phyloP scores from a whole-genome alignment of 768 basidiomycete species.

The Pleurotus tuoliensis region DNA sequence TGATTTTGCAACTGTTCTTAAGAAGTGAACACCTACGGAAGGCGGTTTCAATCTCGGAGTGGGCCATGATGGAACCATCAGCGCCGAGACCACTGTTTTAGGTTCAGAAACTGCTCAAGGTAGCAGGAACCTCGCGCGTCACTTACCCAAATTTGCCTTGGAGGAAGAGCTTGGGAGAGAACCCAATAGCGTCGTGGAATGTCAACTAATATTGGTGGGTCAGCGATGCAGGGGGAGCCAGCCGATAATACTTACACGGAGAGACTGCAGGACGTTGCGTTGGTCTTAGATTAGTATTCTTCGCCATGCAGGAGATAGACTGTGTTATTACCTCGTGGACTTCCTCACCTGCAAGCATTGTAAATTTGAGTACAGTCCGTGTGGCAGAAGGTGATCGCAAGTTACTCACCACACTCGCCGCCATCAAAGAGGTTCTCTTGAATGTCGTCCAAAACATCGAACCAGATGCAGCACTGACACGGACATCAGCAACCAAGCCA shows the following conservation, averaged over 20 bases:
- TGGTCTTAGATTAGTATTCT: not conserved
- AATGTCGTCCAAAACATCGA: slow-evolving; percentile 31
- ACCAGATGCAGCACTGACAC: slow-evolving; percentile 28
- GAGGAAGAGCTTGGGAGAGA: slow-evolving; percentile 18
- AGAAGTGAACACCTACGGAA: slow-evolving; percentile 15
- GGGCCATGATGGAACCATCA: slow-evolving; percentile 22
- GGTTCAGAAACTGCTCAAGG: not conserved
- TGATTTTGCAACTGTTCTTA: no score
- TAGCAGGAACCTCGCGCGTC: not conserved
- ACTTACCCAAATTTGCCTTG: slow-evolving; percentile 21
- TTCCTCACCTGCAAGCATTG: slow-evolving; percentile 18
- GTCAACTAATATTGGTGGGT: slow-evolving; percentile 14
- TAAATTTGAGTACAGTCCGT: not conserved
- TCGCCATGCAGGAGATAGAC: not conserved
- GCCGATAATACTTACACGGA: slow-evolving; percentile 12
- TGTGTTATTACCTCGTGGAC: slow-evolving; percentile 20
- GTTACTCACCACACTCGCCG: slow-evolving; percentile 23
- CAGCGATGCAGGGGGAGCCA: not conserved
- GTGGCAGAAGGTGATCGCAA: not conserved
- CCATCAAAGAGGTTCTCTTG: slow-evolving; percentile 30
- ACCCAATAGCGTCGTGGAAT: slow-evolving; percentile 30
- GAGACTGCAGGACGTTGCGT: slow-evolving; percentile 10
- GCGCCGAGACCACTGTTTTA: slow-evolving; percentile 17
- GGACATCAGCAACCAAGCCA: not conserved
- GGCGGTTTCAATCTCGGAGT: slow-evolving; percentile 18